Evolutionary conservation across 2,329 filamentous ascomycete species (phyloP), one percentile per base, ranked within the genome.

Genomic region (Exophiala alcalophila): DNA sequence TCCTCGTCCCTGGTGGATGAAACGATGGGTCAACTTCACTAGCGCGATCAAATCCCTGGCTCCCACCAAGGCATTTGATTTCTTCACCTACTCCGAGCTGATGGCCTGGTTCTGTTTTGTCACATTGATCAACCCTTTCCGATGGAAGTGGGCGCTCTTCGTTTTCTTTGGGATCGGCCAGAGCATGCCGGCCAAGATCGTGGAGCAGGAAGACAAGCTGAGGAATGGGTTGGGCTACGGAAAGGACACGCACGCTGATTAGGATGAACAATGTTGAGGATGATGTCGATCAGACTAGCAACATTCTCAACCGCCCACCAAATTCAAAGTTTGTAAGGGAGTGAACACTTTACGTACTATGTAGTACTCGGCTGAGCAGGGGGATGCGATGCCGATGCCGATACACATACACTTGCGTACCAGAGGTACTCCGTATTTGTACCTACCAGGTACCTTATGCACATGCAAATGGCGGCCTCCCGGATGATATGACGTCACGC

Each of bases 71-170:
- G 86, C 86, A 0, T 91, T 94, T 57, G 86, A 94, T 61, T 94
- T 94, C 68, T 92, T 94, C 61, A 94, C 88, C 0, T 94, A 94
- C 57, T 74, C 84, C 0, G 88, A 94, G 64, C 68, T 94, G 36
- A 60, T 92, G 4, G 94, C 86, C 71, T 94, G 87, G 88, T 92
- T 91, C 53, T 61, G 80, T 4, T 94, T 92, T 58, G 83, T 83
- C 43, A 80, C 91, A 28, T 68, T 75, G 4, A 75, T 92, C 56
- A 94, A 94, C 59, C 88, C 88, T 0, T 94, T 94, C 64, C 71
- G 87, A 6, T 94, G 87, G 86, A 94, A 94, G 69, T 94, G 87
- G 88, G 85, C 83, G 0, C 61, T 81, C 0, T 94, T 94, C 60
- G 86, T 94, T 11, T 81, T 94, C 56, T 84, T 84, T 47, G 87